phyloP scores from a whole-genome alignment of 1,139 yeast species.

The Pichia cactophila region DNA sequence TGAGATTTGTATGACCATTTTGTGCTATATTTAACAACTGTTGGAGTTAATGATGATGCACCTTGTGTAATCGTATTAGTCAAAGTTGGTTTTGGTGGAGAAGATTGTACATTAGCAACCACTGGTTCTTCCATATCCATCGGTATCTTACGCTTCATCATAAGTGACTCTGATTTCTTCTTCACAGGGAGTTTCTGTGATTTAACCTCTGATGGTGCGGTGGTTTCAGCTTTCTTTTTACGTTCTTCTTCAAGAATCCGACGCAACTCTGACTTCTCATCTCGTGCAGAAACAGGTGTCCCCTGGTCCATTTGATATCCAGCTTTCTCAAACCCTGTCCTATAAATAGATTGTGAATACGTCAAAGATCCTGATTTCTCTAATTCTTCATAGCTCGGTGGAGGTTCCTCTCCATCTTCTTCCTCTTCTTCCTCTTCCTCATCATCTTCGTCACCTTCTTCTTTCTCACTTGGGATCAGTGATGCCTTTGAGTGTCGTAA shows the following conservation, averaged over 20 bases:
- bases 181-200: neutral
- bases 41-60: neutral
- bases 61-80: neutral
- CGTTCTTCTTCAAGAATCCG: neutral
- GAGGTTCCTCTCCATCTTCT: conserved; percentile 18
- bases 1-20: conserved; percentile 17
- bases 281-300: conserved; percentile 6
- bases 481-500: conserved; percentile 21
- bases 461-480: conserved; percentile 19
- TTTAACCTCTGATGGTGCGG: neutral
- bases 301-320: conserved; percentile 26
- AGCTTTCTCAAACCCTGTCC: conserved; percentile 29
- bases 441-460: conserved; percentile 8
- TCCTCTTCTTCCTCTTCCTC: conserved; percentile 2
- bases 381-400: conserved; percentile 27
- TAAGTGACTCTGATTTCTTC: conserved; percentile 4
- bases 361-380: conserved; percentile 27
- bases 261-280: neutral
- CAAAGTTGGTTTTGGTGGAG: neutral
- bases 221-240: neutral
- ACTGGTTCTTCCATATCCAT: conserved; percentile 15
- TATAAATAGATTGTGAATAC: conserved; percentile 27
- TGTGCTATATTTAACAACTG: conserved; percentile 15
- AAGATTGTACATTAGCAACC: conserved; percentile 5
- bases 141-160: conserved; percentile 21